Base-by-base conservation (phyloP, 495 filamentous ascomycete species). In the Arthonia radiata region DNA sequence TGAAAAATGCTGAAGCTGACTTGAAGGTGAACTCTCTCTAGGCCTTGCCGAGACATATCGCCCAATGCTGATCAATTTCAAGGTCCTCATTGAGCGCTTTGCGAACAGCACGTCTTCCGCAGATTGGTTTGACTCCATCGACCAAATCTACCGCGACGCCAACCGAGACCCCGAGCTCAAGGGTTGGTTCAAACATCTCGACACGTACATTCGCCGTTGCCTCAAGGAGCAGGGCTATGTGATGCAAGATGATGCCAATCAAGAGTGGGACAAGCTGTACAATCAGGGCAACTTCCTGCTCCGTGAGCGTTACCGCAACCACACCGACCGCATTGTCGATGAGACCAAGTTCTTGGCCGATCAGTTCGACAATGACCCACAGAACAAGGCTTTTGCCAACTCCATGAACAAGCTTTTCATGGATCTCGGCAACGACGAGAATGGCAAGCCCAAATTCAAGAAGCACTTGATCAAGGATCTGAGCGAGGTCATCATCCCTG, bases 11-110 rank as follows among this genome's bases (percentile, higher is more conserved):
- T 18, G 78, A 93, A 48, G 57, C 61, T 45, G 71, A 89, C 39
- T 56, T 97, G 28, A 79, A 69, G 56, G 71, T 74, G 48, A 29
- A 54, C 53, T 18, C 26, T 15, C 29, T 29, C 31, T 31, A 55
- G 36, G 29, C 31, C 41, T 54, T 21, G n/a, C 35, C 15, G 17
- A 23, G 9, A 28, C 40, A 25, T 17, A 26, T 14, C 24, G 27
- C 29, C 29, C 31, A 26, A 46, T 49, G 47, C 59, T 71, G 47
- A 75, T 50, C 21, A 28, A 30, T 17, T 38, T 48, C 6, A 44
- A 82, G 76, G 72, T 63, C 9, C 59, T 97, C 12, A 67, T 94
- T 33, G 89, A 97, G 55, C 71, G 86, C 25, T 94, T 93, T 37
- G 86, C 86, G 42, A 94, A 94, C 49, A 70, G 67, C 44, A 97